Percentiles rank a stretch among this genome's conserved stretches.
These are phyloP conservation scores for Coemansia sp. DNA, from an alignment of 192 early-diverging fungal species.

Conservation along the genomic window DNA sequence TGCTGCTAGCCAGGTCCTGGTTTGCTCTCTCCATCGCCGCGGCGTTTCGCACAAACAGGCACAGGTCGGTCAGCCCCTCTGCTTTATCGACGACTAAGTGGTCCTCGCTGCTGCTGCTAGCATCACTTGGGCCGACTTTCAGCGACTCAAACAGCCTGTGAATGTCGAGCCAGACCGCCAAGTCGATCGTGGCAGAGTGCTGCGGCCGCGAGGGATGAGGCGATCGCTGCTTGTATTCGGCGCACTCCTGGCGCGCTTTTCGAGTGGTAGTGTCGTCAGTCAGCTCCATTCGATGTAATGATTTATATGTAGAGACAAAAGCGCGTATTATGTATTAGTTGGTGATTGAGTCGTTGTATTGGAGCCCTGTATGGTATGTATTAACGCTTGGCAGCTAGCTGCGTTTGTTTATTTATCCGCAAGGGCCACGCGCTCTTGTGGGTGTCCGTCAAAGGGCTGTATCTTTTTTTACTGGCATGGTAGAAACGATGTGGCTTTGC, in stretches of 20 bases:
- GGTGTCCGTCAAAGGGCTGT: background rate
- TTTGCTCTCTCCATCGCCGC: constrained; percentile 33
- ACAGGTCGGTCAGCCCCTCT: constrained; percentile 24
- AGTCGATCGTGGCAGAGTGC: constrained; percentile 5
- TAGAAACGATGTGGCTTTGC: constrained; percentile 22
- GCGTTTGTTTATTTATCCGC: too few relatives aligned
- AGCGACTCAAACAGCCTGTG: constrained; percentile 21
- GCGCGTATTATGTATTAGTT: too few relatives aligned
- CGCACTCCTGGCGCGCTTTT: constrained; percentile 13
- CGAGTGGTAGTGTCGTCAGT: background rate
- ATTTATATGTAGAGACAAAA: background rate
- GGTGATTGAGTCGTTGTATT: too few relatives aligned
- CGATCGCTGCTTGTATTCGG: constrained; percentile 12
- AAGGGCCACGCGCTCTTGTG: background rate
- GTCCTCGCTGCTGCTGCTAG: background rate
- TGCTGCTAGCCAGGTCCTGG: constrained; percentile 11
- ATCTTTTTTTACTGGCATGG: too few relatives aligned
- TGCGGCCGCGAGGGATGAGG: constrained; percentile 48
- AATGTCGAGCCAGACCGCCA: constrained; percentile 1
- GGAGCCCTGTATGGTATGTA: too few relatives aligned
- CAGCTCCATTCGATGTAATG: background rate
- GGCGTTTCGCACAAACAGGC: constrained; percentile 43
- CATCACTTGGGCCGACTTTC: background rate
- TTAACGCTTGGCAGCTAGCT: too few relatives aligned
- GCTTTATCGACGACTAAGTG: background rate